Base-by-base conservation (phyloP, 352 stramenopile species). In the Phytophthora nicotianae region DNA sequence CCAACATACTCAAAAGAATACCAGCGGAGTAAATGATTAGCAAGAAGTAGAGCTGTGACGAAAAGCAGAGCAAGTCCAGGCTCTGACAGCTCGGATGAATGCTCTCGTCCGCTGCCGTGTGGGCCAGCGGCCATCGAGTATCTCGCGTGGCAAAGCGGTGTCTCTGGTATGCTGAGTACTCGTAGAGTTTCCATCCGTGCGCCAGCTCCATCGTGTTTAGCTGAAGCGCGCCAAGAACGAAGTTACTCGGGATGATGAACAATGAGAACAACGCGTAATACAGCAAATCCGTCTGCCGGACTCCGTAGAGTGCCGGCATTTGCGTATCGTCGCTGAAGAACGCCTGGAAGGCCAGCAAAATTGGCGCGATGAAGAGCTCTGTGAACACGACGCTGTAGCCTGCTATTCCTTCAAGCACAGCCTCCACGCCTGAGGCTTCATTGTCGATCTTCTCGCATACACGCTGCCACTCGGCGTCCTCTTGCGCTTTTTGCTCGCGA, bases 101-200 rank as follows among this genome's bases (percentile, higher is more conserved):
- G 65, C 89, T 98, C 76, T 98, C 93, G 63, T 99, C 97, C 2
- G 64, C 38, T 32, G 59, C 1, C 2, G 89, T 79, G 35, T 88
- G 62, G 13, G 79, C 70, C 46, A 99, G 88, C 58, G 95, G 95
- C 96, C 97, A 99, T 6, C 91, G 84, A 35, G 93, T 79, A 32
- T 98, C 89, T 16, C 97, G 86, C 27, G 97, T 96, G 11, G 75
- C 78, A 70, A 99, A 99, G 26, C 96, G 86, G 68, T 98, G 98
- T 54, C 95, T 80, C 63, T 98, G 93, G 68, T 99, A 99, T 32
- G 89, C 90, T 5, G 98, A 80, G 74, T 98, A 99, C 75, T 99
- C 97, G 77, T 98, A 98, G 9, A 99, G 83, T 68, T 97, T 97
- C 95, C 96, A 99, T 7, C 96, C 97, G 57, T 98, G 93, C 8